Conservation (phyloP, 164 flowering plant genomes). For the Cinnamomum micranthum region DNA sequence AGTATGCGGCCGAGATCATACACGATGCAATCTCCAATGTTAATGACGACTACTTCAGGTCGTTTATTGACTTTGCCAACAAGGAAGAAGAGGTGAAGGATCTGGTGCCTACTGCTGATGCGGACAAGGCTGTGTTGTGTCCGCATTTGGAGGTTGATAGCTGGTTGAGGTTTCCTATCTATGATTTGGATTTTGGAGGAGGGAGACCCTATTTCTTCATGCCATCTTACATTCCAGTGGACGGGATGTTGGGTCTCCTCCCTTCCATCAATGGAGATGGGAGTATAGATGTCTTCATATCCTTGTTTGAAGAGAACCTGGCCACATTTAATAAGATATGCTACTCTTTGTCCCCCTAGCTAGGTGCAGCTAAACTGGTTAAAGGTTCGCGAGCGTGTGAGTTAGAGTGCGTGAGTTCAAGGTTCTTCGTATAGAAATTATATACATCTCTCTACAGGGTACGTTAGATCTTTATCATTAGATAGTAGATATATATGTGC, state of each 20-base stretch:
- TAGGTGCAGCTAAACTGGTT: too few species aligned
- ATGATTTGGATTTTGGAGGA: conserved; percentile 33
- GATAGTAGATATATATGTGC: too few species aligned
- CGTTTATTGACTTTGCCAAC: conserved; percentile 3
- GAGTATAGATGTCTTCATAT: not conserved
- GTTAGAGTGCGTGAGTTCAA: too few species aligned
- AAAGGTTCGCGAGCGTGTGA: too few species aligned
- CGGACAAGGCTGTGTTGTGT: conserved; percentile 10
- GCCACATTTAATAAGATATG: conserved; percentile 25
- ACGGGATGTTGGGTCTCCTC: conserved; percentile 29
- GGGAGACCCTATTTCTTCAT: conserved; percentile 22
- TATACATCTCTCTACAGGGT: too few species aligned
- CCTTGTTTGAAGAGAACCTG: conserved; percentile 19
- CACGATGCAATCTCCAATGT: conserved; percentile 24
- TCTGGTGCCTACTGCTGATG: conserved; percentile 23
- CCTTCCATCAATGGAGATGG: conserved; percentile 29
- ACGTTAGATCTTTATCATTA: not conserved
- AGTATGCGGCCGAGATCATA: conserved; percentile 23
- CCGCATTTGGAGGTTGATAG: conserved; percentile 32
- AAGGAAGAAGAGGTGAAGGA: conserved; percentile 19
- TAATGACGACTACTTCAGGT: conserved; percentile 21
- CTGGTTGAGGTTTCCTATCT: conserved; percentile 33
- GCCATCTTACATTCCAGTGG: conserved; percentile 15
- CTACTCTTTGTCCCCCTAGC: not conserved
- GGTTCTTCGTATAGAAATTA: too few species aligned